Evolutionary conservation across 768 basidiomycete species (phyloP).

Genomic region (Boletus bicolor): DNA sequence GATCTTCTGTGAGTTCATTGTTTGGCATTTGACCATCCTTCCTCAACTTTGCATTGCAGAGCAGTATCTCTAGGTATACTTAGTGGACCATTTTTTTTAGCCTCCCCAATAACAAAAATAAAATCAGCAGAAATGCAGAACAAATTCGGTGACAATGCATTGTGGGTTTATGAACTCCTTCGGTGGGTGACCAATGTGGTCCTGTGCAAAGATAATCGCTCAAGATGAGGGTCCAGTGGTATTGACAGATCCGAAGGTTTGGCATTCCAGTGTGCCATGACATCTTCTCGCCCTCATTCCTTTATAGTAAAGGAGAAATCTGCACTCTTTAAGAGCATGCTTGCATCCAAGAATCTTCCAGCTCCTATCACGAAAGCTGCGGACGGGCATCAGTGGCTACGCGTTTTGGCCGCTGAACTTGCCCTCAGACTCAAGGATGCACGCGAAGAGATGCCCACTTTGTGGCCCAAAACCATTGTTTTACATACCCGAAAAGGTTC

Average conservation of each 20-base stretch:
- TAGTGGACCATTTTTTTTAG: not conserved
- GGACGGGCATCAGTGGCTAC: conserved; percentile 88
- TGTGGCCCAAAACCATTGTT: conserved; percentile 93
- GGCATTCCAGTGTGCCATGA: not conserved
- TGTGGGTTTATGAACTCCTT: conserved; percentile 92
- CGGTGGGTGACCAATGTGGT: conserved; percentile 46
- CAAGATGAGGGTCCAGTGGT: conserved; percentile 46
- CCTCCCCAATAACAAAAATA: conserved; percentile 2
- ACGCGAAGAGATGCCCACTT: conserved; percentile 60
- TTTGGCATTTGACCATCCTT: not conserved
- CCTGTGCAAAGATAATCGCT: not conserved
- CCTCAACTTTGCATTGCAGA: conserved; percentile 32
- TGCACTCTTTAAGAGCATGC: conserved; percentile 83
- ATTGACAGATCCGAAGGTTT: conserved; percentile 86
- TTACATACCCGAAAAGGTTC: conserved; percentile 72
- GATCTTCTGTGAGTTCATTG: conserved; percentile 72
- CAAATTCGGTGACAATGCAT: conserved; percentile 75
- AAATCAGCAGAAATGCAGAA: conserved; percentile 68
- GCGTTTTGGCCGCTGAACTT: conserved; percentile 87
- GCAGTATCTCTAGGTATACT: conserved; percentile 53
- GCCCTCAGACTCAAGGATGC: conserved; percentile 82
- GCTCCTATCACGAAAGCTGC: conserved; percentile 67
- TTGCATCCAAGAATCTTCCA: conserved; percentile 92
- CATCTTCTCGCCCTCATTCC: not conserved
- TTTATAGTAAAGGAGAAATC: conserved; percentile 80